These are phyloP conservation scores for Cercospora sp. DNA, from an alignment of 2,329 filamentous ascomycete genomes.

Conservation along the genomic window DNA sequence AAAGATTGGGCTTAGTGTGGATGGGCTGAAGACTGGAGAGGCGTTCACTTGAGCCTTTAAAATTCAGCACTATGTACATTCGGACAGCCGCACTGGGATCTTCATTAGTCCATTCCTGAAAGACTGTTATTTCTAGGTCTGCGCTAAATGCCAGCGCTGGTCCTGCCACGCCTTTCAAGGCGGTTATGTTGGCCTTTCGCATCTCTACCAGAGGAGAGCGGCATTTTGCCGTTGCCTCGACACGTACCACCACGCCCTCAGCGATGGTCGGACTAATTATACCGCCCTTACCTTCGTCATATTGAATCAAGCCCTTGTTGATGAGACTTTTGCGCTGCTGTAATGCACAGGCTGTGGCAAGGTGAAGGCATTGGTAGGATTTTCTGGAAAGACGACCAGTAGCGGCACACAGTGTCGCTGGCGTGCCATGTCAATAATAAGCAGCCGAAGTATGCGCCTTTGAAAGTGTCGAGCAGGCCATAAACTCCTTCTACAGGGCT, in stretches of 20 bases:
- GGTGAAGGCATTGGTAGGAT: neutral
- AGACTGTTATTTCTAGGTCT: neutral
- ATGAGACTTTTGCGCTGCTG: neutral
- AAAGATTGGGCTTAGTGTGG: slow-evolving; percentile 42
- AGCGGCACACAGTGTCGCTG: neutral
- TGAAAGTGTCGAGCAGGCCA: neutral
- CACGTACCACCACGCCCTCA: neutral
- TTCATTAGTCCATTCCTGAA: neutral
- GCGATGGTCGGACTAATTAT: neutral
- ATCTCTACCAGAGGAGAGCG: neutral
- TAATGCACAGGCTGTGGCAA: neutral
- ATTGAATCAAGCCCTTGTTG: neutral
- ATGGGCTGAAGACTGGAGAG: slow-evolving; percentile 17
- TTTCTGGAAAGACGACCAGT: neutral
- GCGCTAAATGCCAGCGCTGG: neutral
- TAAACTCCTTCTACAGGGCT: neutral
- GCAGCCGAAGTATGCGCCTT: neutral
- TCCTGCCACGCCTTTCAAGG: neutral
- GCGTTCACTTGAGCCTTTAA: neutral
- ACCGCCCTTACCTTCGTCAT: neutral
- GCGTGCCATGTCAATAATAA: neutral
- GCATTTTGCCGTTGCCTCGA: neutral
- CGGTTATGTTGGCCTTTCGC: neutral
- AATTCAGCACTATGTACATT: neutral
- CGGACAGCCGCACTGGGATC: neutral